Base-by-base conservation (phyloP, 805 yeast genomes). In the Wickerhamiella slavikovae region DNA sequence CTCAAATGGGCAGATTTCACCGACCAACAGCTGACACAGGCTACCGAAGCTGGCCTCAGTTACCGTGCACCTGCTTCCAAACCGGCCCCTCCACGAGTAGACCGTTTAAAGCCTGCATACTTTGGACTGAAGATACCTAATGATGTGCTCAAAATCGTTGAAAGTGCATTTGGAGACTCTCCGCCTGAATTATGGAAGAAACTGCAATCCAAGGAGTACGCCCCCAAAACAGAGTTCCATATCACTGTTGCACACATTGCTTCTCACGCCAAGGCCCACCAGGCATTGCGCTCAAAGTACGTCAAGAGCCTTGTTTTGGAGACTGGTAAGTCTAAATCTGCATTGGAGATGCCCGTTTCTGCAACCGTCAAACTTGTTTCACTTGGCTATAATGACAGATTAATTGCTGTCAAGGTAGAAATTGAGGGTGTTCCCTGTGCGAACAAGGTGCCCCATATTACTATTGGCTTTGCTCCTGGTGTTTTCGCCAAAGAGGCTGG, bases 381-480 rank as follows among this genome's bases (percentile, higher is more conserved):
- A 12, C 30, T 75, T 8, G 55, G 67, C 9, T 66, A 71, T 58
- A 62, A 66, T 35, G 47, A 56, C 2, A 53, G 54, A 22, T 56
- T 71, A 6, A 52, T 71, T 27, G 68, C 85, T 13, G 47, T 75
- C 4, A 46, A 58, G 13, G 77, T 68, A 1, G 54, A 55, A 6
- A 35, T 62, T 3, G 25, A 24, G 2, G 32, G 31, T n/a, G 35
- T 15, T 19, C 37, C 5, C 28, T 48, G 60, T 6, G 57, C 58
- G 0, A 66, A 68, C 33, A 46, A 51, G 30, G 47, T 49, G 35
- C 13, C 24, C 8, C 95, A 83, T 45, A 64, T 82, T 25, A 83
- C 95, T 0, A 43, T 79, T 10, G 93, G 83, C 0, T 65, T 78
- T 0, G 43, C 53, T 2, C 40, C 54, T 1, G 54, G 55, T 1